Conservation (phyloP, 2,329 filamentous ascomycete genomes). For the Exophiala alcalophila region DNA sequence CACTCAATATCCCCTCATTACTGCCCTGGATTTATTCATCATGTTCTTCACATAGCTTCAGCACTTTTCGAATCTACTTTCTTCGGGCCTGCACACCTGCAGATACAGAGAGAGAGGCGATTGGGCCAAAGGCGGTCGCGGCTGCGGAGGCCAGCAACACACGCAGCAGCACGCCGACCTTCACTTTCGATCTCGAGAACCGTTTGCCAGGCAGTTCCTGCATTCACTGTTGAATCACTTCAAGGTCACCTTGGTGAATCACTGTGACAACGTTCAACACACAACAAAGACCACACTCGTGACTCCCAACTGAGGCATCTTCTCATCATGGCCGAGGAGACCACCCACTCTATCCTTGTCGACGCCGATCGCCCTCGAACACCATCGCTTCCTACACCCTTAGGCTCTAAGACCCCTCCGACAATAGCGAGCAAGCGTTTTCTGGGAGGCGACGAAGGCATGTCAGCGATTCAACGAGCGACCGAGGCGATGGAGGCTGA, state of each 20-base stretch:
- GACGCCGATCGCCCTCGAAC: constrained; percentile 36
- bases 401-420: constrained; percentile 59
- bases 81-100: constrained; percentile 4
- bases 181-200: not conserved
- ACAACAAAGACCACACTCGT: not conserved
- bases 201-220: too few relatives aligned
- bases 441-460: constrained; percentile 15
- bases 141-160: constrained; percentile 19
- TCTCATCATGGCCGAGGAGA: constrained; percentile 24
- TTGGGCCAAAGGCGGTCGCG: constrained; percentile 20
- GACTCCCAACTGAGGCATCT: constrained; percentile 3
- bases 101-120: not conserved
- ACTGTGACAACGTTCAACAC: constrained; percentile 2
- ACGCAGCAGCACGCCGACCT: constrained; percentile 1
- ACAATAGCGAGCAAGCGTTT: constrained; percentile 51
- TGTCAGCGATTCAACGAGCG: constrained; percentile 32
- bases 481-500: constrained; percentile 58
- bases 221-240: constrained; percentile 6
- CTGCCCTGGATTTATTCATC: constrained; percentile 1
- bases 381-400: constrained; percentile 52
- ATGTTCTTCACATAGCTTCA: constrained; percentile 7
- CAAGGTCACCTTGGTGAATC: constrained; percentile 8
- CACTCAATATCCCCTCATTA: constrained; percentile 1
- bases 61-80: not conserved
- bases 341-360: constrained; percentile 8